phyloP scores from a whole-genome alignment of 345 rosid species.

The Eucalyptus sp. region DNA sequence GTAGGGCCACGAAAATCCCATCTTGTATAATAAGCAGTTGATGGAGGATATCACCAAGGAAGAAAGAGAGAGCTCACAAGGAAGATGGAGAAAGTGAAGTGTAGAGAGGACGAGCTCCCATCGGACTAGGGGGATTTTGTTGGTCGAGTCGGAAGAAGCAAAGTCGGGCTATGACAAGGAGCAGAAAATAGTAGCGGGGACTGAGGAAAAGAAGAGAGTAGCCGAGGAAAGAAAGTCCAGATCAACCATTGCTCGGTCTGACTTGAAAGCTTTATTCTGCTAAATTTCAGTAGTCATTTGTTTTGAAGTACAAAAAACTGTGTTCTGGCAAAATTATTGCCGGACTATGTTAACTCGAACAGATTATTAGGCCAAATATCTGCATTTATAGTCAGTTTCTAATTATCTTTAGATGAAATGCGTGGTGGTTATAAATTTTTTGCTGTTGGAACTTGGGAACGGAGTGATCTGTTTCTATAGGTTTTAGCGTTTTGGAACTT shows the following conservation, averaged over 20 bases:
- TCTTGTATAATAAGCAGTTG: neutral
- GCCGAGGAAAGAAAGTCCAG: neutral
- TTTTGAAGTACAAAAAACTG: neutral
- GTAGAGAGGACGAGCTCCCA: neutral
- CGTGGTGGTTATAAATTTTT: neutral
- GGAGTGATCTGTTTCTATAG: neutral
- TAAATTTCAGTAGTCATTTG: neutral
- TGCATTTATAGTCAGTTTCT: neutral
- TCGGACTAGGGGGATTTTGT: neutral
- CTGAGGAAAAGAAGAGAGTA: neutral
- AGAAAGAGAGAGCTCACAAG: neutral
- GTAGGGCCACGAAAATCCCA: neutral
- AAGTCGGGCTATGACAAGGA: neutral
- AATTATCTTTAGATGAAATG: neutral
- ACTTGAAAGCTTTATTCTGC: neutral
- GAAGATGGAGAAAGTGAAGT: neutral
- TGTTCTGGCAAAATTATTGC: neutral
- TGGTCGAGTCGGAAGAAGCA: neutral
- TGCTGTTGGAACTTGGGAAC: neutral
- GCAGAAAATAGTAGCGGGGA: neutral
- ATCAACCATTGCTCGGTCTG: neutral
- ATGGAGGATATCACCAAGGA: neutral
- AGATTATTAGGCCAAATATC: neutral
- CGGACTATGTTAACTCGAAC: neutral
- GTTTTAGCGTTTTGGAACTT: neutral